Conservation (phyloP, 208 protist species). For the Acanthamoeba royreba region DNA sequence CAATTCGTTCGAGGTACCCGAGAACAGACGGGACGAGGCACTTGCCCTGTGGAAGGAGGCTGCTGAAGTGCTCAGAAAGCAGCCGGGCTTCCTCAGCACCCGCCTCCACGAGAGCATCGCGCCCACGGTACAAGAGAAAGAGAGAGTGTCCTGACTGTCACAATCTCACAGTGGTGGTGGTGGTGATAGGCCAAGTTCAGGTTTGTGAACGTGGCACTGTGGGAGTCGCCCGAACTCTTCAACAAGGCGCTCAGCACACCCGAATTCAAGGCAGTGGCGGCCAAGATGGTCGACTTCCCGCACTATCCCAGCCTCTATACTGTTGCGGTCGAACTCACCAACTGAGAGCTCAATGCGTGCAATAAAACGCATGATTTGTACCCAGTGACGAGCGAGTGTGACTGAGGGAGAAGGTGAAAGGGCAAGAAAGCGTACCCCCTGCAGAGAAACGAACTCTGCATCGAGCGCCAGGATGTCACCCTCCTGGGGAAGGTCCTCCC, state of each 20-base stretch:
- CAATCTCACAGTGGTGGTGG: no score
- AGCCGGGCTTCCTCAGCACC: slow-evolving; percentile 12
- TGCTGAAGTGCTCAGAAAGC: background rate
- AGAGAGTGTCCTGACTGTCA: background rate
- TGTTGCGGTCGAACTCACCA: background rate
- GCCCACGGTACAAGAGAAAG: background rate
- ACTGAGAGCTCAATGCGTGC: no score
- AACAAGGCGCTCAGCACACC: background rate
- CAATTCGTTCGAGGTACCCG: slow-evolving; percentile 1
- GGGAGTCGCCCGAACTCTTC: background rate
- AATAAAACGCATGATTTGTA: background rate
- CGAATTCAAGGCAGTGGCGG: background rate
- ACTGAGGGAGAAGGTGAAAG: background rate
- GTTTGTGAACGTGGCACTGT: background rate
- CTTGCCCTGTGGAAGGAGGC: background rate
- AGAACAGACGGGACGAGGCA: background rate
- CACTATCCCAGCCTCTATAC: background rate
- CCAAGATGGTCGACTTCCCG: background rate
- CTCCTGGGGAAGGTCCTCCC: slow-evolving; percentile 4
- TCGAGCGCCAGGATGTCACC: slow-evolving; percentile 72
- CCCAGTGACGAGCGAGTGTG: background rate
- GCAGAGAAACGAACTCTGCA: slow-evolving; percentile 79
- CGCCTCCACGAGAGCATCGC: background rate
- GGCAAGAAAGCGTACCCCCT: background rate
- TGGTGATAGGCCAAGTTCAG: slow-evolving; percentile 15